Evolutionary conservation across 305 asterid genomes (phyloP), one percentile per base, ranked within the genome.

Genomic region (Fraxinus angustifolia): DNA sequence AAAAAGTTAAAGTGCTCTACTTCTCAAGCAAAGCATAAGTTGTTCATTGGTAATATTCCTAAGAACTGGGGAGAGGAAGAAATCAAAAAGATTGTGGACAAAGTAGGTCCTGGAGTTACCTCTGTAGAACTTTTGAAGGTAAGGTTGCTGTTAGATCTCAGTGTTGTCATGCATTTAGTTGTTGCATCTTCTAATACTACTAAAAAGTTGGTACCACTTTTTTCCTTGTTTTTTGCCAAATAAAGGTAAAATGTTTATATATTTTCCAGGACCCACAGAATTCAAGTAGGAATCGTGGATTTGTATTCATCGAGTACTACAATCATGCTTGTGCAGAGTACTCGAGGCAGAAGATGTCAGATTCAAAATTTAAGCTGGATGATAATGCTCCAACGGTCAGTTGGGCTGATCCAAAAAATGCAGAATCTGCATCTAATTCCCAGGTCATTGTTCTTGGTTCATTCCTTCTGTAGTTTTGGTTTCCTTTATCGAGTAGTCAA

Each of bases 281-380:
- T 88, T 89, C 98, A 4, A 90, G 92, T 79, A 84, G 93, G 79
- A 94, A 96, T 87, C 99, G 99, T 71, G 99, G 98, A 62, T 96
- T 92, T 38, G 98, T 88, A 48, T 96, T 96, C 84, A 87, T 96
- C 8, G 99, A 94, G 88, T 96, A 96, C 86, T 92, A 94, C 83
- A 96, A 96, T 86, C 91, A 94, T 88, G 98, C 97, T 68, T 96
- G 99, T 89, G 99, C 99, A 11, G 99, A 96, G 76, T 93, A 94
- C 87, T 92, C 99, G 6, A 92, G 98, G 78, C 90, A 90, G 84
- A 91, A 89, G 86, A 96, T 96, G 98, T 94, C 97, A 14, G 83
- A 78, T 78, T 89, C 98, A 33, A 84, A 91, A 19, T 96, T 96
- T 85, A 94, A 93, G 87, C 96, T 96, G 75, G 97, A 94, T 82